Evolutionary conservation across 495 filamentous ascomycete species (phyloP).

Genomic region (Wilcoxina mikolae): DNA sequence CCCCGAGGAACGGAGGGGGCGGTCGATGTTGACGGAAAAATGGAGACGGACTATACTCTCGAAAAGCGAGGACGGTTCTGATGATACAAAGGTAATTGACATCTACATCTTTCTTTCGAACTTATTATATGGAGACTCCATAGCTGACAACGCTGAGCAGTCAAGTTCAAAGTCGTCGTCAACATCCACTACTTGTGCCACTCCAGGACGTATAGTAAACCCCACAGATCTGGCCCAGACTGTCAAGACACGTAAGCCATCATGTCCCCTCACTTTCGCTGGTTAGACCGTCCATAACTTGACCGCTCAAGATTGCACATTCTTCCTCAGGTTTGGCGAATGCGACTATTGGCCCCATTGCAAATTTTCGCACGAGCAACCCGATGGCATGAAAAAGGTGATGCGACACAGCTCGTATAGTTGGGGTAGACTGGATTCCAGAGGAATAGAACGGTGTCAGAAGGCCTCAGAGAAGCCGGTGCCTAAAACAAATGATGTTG

Average conservation of each 20-base stretch:
- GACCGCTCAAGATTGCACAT: conserved; percentile 13
- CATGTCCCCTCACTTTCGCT: not conserved
- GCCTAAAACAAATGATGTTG: too few relatives aligned
- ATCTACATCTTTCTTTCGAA: not conserved
- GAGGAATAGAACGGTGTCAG: not conserved
- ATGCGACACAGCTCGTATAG: not conserved
- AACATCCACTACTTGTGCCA: conserved; percentile 11
- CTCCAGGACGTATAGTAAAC: conserved; percentile 15
- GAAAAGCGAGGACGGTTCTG: conserved; percentile 6
- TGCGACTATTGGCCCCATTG: conserved; percentile 24
- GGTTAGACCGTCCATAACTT: not conserved
- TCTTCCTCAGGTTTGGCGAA: conserved; percentile 23
- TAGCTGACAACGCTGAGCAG: not conserved
- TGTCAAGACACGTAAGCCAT: conserved; percentile 14
- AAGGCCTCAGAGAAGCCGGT: not conserved
- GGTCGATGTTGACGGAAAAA: too few relatives aligned
- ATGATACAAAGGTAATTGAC: conserved; percentile 2
- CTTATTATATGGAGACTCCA: conserved; percentile 3
- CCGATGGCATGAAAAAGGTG: conserved; percentile 5
- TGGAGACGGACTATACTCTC: conserved; percentile 8
- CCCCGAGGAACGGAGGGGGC: too few relatives aligned
- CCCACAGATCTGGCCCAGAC: conserved; percentile 12
- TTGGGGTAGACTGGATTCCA: not conserved
- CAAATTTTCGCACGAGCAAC: conserved; percentile 23
- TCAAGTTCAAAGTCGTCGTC: not conserved